A percentile compares a stretch with the other conserved stretches of the same genome.
phyloP scores from a whole-genome alignment of 1,139 yeast species.

The Magnusiomyces tetraspermus region DNA sequence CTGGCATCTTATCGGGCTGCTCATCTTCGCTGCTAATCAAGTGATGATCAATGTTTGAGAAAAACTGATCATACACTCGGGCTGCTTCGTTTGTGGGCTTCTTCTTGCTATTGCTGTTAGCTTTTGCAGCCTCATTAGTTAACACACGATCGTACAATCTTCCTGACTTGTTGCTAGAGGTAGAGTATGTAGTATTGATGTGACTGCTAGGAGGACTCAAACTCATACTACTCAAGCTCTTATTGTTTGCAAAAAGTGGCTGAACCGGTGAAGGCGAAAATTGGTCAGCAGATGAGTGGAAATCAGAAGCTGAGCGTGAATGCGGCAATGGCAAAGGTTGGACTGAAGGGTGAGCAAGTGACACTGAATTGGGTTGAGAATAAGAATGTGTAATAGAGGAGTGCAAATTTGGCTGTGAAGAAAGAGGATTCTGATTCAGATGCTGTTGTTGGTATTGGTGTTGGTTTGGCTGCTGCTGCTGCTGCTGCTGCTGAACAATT shows the following conservation, averaged over 20 bases:
- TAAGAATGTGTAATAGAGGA: not conserved
- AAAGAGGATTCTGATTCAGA: no score
- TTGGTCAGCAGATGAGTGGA: not conserved
- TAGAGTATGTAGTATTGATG: not conserved
- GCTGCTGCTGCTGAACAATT: no score
- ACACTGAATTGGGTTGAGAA: not conserved
- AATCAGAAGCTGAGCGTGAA: not conserved
- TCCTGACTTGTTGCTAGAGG: not conserved
- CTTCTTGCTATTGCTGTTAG: not conserved
- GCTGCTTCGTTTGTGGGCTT: not conserved
- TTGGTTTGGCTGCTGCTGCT: no score
- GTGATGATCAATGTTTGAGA: not conserved
- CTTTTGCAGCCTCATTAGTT: not conserved
- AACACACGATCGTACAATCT: not conserved
- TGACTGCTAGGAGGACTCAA: not conserved
- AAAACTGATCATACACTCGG: not conserved
- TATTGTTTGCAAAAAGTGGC: not conserved
- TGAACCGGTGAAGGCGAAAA: not conserved
- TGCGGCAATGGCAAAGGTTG: not conserved
- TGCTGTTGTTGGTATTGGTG: no score
- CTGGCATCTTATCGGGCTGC: no score
- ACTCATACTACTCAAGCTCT: conserved; percentile 1
- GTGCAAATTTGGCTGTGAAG: not conserved
- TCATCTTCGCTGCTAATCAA: not conserved
- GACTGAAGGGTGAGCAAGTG: not conserved